phyloP scores from a whole-genome alignment of 495 filamentous ascomycete genomes.

The Penicillium goetzii region DNA sequence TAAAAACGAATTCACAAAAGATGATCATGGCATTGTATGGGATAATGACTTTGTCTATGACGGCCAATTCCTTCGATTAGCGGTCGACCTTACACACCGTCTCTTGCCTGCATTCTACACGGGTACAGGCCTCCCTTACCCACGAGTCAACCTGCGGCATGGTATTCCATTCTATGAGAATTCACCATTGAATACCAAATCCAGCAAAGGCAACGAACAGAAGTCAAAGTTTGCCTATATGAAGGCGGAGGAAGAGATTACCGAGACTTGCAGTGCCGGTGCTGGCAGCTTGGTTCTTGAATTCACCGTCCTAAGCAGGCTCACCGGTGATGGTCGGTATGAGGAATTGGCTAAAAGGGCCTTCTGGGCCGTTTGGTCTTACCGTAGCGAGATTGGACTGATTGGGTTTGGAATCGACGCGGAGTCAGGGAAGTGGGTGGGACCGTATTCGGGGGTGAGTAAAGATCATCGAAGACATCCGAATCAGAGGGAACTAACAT shows the following conservation, averaged over 20 bases:
- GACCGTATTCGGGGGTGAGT: slow-evolving; percentile 73
- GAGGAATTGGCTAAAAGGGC: slow-evolving; percentile 88
- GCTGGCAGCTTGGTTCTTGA: slow-evolving; percentile 93
- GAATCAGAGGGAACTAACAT: slow-evolving; percentile 19
- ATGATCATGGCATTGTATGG: slow-evolving; percentile 67
- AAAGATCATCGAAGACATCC: not conserved
- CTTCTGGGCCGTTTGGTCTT: slow-evolving; percentile 92
- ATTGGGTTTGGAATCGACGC: slow-evolving; percentile 91
- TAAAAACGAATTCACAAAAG: slow-evolving; percentile 33
- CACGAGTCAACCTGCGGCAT: slow-evolving; percentile 88
- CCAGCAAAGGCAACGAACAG: slow-evolving; percentile 1
- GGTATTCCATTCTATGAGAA: slow-evolving; percentile 90
- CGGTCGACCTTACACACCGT: slow-evolving; percentile 78
- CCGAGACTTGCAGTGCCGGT: slow-evolving; percentile 94
- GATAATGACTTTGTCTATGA: slow-evolving; percentile 80
- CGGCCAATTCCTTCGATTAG: slow-evolving; percentile 84
- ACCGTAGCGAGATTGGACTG: slow-evolving; percentile 82
- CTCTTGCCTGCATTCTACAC: slow-evolving; percentile 90
- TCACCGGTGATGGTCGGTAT: slow-evolving; percentile 84
- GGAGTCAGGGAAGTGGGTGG: slow-evolving; percentile 88
- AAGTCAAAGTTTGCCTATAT: slow-evolving; percentile 25
- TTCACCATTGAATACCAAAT: slow-evolving; percentile 63
- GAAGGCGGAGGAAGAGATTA: slow-evolving; percentile 64
- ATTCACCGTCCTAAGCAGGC: slow-evolving; percentile 84
- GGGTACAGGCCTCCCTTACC: slow-evolving; percentile 89